Evolutionary conservation across 2,329 filamentous ascomycete genomes (phyloP), one percentile per base, ranked within the genome.

Genomic region (Verticillium tricorpus): DNA sequence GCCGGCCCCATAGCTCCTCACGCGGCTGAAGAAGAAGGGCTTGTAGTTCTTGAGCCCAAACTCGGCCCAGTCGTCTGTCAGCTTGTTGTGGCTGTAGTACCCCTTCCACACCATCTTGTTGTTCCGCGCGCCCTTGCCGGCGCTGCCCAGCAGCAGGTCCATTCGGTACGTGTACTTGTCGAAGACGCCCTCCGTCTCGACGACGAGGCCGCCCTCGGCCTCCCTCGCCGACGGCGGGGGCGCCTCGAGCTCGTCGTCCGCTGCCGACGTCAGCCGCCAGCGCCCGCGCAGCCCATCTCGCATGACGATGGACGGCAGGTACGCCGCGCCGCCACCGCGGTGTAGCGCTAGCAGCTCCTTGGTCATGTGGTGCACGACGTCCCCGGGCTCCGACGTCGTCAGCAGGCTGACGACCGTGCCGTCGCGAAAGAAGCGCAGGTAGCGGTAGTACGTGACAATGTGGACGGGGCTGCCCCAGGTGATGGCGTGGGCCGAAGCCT

Each of bases 361-460:
- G 40, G 86, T 92, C 22, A 99, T 82, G 69, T 94, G 85, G 61
- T 93, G 91, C 0, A 99, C 92, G 14, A 98, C 91, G 19, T 96
- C 91, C n/a, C 83, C 77, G 1, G 95, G 95, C 71, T 97, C 92
- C 5, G 85, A 77, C 0, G 91, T 96, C 0, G 90, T 92, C 39
- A 96, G 83, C 1, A 99, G 82, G 60, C 88, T 92, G 63, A 98
- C 88, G 66, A 85, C 87, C 1, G 90, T 89, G 32, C 95, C 95
- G 74, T 98, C 92, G 28, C 93, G 90, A 78, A 95, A 95, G 79
- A 99, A 95, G 60, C 95, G 91, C 3, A 99, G 85, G 76, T 98
- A 99, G 62, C 95, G 92, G 78, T 96, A 99, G 78, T 98, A 99
- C 0, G 95, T 99, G 57, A 99, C 93, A 62, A 98, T 96, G 73